phyloP scores from a whole-genome alignment of 768 basidiomycete species.

The Inosperma sp. region DNA sequence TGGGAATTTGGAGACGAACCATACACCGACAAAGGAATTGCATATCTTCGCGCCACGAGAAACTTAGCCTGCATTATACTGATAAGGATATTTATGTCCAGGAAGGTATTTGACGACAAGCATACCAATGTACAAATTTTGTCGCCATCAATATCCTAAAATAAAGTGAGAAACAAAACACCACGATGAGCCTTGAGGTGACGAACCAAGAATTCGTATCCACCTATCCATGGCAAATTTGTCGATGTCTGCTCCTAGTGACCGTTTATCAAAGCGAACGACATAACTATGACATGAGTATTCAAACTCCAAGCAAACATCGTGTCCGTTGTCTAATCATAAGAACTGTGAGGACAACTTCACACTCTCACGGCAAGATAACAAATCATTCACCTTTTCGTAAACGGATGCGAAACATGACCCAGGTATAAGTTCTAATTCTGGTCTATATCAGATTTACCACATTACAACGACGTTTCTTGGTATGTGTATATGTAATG shows the following conservation, averaged over 20 bases:
- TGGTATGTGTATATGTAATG: neutral
- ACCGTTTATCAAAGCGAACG: neutral
- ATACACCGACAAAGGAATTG: constrained; percentile 44
- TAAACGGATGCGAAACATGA: constrained; percentile 32
- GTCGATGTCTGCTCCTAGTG: neutral
- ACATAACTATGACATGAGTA: constrained; percentile 47
- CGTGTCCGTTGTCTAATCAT: constrained; percentile 39
- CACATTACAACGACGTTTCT: too few relatives aligned
- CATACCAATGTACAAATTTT: constrained; percentile 55
- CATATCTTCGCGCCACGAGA: constrained; percentile 54
- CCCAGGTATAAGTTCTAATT: constrained; percentile 48
- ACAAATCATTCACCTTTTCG: constrained; percentile 31
- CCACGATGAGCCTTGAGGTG: constrained; percentile 23
- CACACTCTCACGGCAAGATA: too few relatives aligned
- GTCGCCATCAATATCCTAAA: constrained; percentile 47
- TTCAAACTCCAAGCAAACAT: constrained; percentile 48
- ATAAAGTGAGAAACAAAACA: neutral
- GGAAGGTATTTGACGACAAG: too few relatives aligned
- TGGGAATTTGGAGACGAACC: constrained; percentile 36
- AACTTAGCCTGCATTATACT: constrained; percentile 43
- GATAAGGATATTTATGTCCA: neutral
- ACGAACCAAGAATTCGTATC: constrained; percentile 58
- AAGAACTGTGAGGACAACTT: neutral
- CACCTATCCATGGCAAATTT: constrained; percentile 28
- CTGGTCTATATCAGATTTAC: constrained; percentile 35